Base-by-base conservation (phyloP, 2,329 filamentous ascomycete species). In the Cordyceps sp. region DNA sequence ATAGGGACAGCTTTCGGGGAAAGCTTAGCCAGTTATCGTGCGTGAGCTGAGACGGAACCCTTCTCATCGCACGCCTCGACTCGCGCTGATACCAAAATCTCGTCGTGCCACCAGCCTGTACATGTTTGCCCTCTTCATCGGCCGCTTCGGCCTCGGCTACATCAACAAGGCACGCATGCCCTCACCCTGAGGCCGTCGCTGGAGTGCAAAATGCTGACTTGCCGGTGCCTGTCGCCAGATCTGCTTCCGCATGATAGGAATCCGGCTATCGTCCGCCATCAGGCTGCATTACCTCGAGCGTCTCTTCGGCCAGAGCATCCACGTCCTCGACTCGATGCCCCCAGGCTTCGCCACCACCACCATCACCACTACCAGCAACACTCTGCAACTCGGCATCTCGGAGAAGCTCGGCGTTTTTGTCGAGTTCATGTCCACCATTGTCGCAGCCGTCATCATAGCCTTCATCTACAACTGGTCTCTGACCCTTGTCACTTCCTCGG, bases 111-210 rank as follows among this genome's bases (percentile, higher is more conserved):
- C n/a, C 37, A 72, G 68, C 2, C 54, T 85, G 0, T 81, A 75
- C 49, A 73, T 84, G 43, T 66, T 84, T 33, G 71, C 72, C 34
- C 58, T 85, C 6, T 85, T 84, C 48, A 51, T 84, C 26, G 77
- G 58, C 12, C 71, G 76, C 30, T 74, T 80, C 40, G 45, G 56
- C 14, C 54, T 80, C 26, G 69, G 67, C 37, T 83, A 81, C 39
- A 55, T 75, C 36, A 66, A 66, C 40, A 70, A 69, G 49, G 62
- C 62, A 21, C 13, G 19, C 21, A 25, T 19, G 24, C 17, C 24
- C 13, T 26, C 24, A 10, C n/a, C n/a, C n/a, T n/a, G n/a, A n/a
- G n/a, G n/a, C n/a, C n/a, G n/a, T n/a, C n/a, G n/a, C n/a, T n/a
- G n/a, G n/a, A 26, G 7, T 8, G 5, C 10, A 4, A 14, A 4